phyloP scores from a whole-genome alignment of 768 basidiomycete genomes.

The Podaxis sp. region DNA sequence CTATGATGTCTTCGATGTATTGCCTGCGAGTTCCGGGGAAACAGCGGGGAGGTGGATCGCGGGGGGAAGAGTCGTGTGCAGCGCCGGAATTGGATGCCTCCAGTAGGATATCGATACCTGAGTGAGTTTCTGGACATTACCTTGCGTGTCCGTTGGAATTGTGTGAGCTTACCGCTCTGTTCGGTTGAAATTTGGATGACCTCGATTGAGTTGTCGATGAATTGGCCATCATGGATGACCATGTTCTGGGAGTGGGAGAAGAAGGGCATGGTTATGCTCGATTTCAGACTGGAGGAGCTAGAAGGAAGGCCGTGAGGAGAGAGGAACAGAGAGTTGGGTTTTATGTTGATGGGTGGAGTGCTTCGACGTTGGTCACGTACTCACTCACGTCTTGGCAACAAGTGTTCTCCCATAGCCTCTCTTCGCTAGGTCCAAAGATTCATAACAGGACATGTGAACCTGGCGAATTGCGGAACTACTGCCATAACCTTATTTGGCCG shows the following conservation, averaged over 20 bases:
- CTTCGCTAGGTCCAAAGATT: too few species aligned
- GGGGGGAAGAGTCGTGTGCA: neutral
- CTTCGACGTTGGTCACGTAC: too few species aligned
- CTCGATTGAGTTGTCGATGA: neutral
- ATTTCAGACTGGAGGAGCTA: too few species aligned
- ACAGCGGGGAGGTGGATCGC: neutral
- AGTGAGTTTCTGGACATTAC: neutral
- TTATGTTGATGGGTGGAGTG: too few species aligned
- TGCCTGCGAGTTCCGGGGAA: constrained; percentile 1
- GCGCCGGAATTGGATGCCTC: neutral
- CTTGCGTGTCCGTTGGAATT: neutral
- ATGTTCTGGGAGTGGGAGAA: neutral
- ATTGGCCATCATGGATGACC: neutral
- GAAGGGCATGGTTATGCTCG: neutral
- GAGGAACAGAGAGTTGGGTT: too few species aligned
- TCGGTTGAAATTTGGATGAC: neutral
- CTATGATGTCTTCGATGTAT: constrained; percentile 6
- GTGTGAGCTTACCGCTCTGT: neutral
- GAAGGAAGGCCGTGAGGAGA: too few species aligned
- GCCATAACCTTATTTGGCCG: too few species aligned
- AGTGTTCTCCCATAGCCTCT: too few species aligned
- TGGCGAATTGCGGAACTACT: too few species aligned
- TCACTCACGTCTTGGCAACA: too few species aligned
- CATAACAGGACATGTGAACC: too few species aligned
- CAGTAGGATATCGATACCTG: neutral